These are phyloP conservation scores for Ananas comosus DNA, from an alignment of 176 grass and related monocot species.

Conservation along the genomic window DNA sequence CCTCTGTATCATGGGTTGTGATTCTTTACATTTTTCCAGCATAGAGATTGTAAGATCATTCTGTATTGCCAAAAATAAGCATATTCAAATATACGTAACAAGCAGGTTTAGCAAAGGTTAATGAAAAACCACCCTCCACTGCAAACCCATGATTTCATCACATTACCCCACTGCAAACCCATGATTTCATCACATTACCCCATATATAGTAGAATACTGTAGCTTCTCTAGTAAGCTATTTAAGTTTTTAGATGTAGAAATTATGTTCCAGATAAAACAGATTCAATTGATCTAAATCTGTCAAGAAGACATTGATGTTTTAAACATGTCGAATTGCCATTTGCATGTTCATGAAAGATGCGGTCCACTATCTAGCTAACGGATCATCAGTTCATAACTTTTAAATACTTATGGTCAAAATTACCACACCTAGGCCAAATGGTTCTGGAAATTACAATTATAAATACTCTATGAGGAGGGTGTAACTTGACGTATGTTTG, in stretches of 20 bases:
- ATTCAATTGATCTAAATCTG: too few relatives aligned
- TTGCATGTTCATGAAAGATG: too few relatives aligned
- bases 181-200: too few relatives aligned
- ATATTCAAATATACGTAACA: neutral
- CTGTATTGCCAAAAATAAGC: slow-evolving; percentile 3
- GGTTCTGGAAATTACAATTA: neutral
- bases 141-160: too few relatives aligned
- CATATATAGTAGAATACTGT: too few relatives aligned
- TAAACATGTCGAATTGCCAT: too few relatives aligned
- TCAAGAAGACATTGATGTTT: too few relatives aligned
- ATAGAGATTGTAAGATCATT: slow-evolving; percentile 27
- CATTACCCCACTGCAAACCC: too few relatives aligned
- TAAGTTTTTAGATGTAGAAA: too few relatives aligned
- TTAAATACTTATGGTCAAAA: neutral
- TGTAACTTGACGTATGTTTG: neutral
- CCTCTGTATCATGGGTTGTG: slow-evolving; percentile 20
- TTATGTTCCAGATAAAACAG: too few relatives aligned
- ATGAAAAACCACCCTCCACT: neutral
- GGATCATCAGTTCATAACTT: neutral
- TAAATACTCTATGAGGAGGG: neutral
- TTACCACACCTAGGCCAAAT: neutral
- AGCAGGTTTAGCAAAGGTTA: neutral
- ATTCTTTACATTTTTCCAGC: slow-evolving; percentile 27
- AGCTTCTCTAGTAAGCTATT: too few relatives aligned
- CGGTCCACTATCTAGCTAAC: neutral